Base-by-base conservation (phyloP, 1,139 yeast species). In the Blastobotrys malaysiensis region DNA sequence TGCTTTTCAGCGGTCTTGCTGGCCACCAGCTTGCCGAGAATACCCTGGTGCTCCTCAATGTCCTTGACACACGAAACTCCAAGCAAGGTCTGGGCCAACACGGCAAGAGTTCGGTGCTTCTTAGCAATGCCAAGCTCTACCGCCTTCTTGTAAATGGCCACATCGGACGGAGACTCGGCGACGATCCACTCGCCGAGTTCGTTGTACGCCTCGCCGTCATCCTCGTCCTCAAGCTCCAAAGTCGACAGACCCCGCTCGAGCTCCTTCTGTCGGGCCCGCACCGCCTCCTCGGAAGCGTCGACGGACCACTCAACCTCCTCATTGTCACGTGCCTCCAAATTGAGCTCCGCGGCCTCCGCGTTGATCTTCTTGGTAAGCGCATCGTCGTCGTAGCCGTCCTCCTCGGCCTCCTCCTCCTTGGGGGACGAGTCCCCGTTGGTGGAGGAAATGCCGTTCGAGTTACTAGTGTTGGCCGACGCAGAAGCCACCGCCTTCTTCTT, bases 231-330 rank as follows among this genome's bases (percentile, higher is more conserved):
- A 48, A 81, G 71, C 45, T 73, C 68, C 59, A 81, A 65, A 2
- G 65, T 66, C n/a, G 69, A 72, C 59, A 74, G 64, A 43, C 69
- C 68, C 48, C 82, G 85, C 72, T 90, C 96, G 61, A 91, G 78
- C 69, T 87, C 95, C 66, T 83, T 78, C 55, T 96, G 97, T 74
- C 99, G 88, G 46, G 88, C 90, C 68, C 88, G 86, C 63, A 95
- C 89, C 53, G 99, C 99, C 73, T 90, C 99, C 69, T 88, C 96
- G 52, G 97, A 88, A 83, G 93, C 88, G 71, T 93, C 99, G 52
- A 91, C 97, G 19, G 98, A 90, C 99, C 99, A 93, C 61, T 89
- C 96, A 64, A 88, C 97, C 68, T 90, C 97, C 60, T 83, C 82
- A 62, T 82, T 84, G 19, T 43, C 50, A 14, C 43, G 46, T 4